Evolutionary conservation across 352 stramenopile species (phyloP), one percentile per base, ranked within the genome.

Genomic region (Ophiocytium majus): DNA sequence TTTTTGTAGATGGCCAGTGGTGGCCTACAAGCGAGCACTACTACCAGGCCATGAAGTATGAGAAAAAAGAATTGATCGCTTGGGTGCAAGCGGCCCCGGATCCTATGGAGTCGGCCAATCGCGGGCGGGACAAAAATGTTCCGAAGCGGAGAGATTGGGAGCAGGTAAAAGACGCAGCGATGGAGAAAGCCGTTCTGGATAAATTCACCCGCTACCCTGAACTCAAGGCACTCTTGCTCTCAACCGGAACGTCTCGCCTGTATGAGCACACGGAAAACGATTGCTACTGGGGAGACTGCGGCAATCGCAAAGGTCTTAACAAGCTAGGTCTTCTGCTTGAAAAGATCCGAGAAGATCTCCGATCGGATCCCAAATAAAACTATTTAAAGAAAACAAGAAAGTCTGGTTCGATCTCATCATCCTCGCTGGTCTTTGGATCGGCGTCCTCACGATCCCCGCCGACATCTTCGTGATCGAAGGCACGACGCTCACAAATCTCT

Each of bases 1-100:
- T 71, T 71, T 71, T 71, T 71, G 57, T 71, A 23, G 57, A 71
- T 71, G 57, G 57, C 57, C 19, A 71, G 28, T 71, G 57, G 57
- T 71, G 57, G 57, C 28, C 57, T 23, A 71, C 57, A 28, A 71
- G 57, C 57, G 57, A 71, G 57, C 57, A 71, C 57, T 71, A 71
- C 28, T 71, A 71, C 57, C 57, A 71, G 57, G 57, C 57, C 23
- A 23, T 23, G 57, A 71, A 71, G 28, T 71, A 71, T 71, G 57
- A 71, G 28, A 71, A 23, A 28, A 28, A 71, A 71, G 57, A 71
- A 28, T 28, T 71, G 28, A 71, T 23, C 23, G 28, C 23, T 28
- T 71, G 28, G 23, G 57, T 71, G 23, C 57, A 71, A 28, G 23
- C 28, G 23, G 57, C 57, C 23, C 19, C 57, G 57, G 57, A 28